A percentile compares a stretch with the other conserved stretches of the same genome.
These are phyloP conservation scores for Hemisphaericaspora lyxosophila DNA, from an alignment of 1,139 yeast species.

Conservation along the genomic window DNA sequence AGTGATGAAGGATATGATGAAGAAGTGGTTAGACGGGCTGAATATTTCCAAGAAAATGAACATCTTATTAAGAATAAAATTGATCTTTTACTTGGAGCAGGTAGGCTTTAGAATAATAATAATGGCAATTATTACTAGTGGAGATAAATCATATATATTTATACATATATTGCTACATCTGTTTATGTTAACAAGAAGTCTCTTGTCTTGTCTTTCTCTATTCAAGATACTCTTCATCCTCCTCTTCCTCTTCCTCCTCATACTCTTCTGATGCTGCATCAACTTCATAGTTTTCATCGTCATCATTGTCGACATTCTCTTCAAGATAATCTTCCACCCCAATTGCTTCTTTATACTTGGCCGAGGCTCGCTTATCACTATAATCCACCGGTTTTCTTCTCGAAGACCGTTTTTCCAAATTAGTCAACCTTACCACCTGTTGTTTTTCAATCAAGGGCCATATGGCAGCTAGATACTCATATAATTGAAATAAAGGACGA, in stretches of 20 bases:
- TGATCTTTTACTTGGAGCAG: constrained; percentile 59
- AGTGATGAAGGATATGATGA: constrained; percentile 92
- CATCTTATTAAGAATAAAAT: constrained; percentile 68
- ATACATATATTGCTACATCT: neutral
- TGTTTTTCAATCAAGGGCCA: constrained; percentile 24
- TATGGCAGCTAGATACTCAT: constrained; percentile 24
- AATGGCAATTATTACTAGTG: no score
- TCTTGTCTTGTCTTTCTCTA: neutral
- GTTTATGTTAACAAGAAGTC: neutral
- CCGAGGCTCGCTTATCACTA: constrained; percentile 17
- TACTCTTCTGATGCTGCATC: constrained; percentile 16
- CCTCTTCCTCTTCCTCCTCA: constrained; percentile 17
- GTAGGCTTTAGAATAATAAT: constrained; percentile 23
- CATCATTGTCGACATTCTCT: constrained; percentile 16
- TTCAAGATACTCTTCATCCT: constrained; percentile 12
- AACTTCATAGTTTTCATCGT: constrained; percentile 22
- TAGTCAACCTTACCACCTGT: constrained; percentile 16
- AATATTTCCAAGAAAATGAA: constrained; percentile 74
- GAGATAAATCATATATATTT: neutral
- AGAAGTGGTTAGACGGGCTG: constrained; percentile 81
- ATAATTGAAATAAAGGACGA: constrained; percentile 27
- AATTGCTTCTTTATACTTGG: constrained; percentile 19
- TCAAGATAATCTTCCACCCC: constrained; percentile 15
- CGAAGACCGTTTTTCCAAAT: constrained; percentile 14
- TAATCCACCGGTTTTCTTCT: constrained; percentile 19